Conservation (phyloP, 495 filamentous ascomycete genomes). For the Podospora appendiculata region DNA sequence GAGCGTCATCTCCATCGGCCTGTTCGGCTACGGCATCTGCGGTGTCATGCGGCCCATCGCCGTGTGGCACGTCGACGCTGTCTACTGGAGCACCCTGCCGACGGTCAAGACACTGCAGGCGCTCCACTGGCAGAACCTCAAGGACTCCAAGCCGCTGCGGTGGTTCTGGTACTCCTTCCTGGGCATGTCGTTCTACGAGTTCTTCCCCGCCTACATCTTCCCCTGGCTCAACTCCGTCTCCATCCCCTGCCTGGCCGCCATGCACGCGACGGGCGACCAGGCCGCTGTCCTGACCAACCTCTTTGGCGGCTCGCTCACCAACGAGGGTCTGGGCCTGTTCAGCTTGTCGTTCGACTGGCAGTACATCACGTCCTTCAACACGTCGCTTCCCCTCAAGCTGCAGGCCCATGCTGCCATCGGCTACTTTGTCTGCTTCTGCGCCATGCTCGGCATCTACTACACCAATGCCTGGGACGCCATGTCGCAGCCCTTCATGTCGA, state of each 20-base stretch:
- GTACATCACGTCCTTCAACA: slow-evolving; percentile 38
- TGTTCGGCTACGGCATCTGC: slow-evolving; percentile 48
- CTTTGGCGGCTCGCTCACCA: slow-evolving; percentile 48
- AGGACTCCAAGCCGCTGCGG: slow-evolving; percentile 27
- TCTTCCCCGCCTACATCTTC: slow-evolving; percentile 48
- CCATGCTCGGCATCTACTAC: slow-evolving; percentile 40
- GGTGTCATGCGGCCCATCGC: slow-evolving; percentile 44
- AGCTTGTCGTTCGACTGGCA: slow-evolving; percentile 49
- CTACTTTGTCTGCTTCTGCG: slow-evolving; percentile 32
- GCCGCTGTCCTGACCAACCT: slow-evolving; percentile 47
- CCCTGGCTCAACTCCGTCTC: slow-evolving; percentile 46
- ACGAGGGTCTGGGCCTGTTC: slow-evolving; percentile 44
- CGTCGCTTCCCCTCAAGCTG: slow-evolving; percentile 11
- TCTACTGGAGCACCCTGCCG: slow-evolving; percentile 35
- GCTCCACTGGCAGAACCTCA: slow-evolving; percentile 27
- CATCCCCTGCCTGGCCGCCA: slow-evolving; percentile 47
- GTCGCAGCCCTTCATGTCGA: slow-evolving; percentile 42
- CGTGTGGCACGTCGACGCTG: slow-evolving; percentile 46
- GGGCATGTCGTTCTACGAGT: slow-evolving; percentile 40
- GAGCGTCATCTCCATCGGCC: slow-evolving; percentile 31
- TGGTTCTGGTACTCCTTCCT: slow-evolving; percentile 35
- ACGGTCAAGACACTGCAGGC: slow-evolving; percentile 35
- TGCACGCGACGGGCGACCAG: slow-evolving; percentile 27
- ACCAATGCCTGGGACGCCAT: slow-evolving; percentile 39
- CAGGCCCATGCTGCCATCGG: slow-evolving; percentile 22